Evolutionary conservation across 768 basidiomycete genomes (phyloP).

Genomic region (Psilocybe sp.): DNA sequence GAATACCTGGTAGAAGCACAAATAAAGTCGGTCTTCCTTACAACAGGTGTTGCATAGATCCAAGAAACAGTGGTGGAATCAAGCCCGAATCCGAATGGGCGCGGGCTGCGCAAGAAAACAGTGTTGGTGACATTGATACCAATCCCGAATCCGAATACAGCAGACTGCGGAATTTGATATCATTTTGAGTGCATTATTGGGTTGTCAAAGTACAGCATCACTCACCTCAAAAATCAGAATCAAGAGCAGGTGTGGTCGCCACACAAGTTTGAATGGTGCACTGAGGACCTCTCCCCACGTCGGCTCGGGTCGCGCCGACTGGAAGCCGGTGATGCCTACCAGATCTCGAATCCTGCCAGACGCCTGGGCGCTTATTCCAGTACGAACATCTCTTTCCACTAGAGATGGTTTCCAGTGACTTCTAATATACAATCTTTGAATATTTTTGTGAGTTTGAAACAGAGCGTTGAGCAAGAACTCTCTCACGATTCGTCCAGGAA

Average conservation of each 20-base stretch:
- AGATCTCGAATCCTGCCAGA: conserved; percentile 47
- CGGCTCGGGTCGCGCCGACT: conserved; percentile 52
- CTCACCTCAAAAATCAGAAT: conserved; percentile 51
- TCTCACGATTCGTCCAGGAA: conserved; percentile 64
- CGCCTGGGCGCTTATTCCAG: too few species aligned
- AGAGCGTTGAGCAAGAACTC: background rate
- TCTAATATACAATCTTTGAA: conserved; percentile 58
- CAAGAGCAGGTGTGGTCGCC: conserved; percentile 58
- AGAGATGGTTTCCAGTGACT: conserved; percentile 44
- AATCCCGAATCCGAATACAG: conserved; percentile 60
- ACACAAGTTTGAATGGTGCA: conserved; percentile 49
- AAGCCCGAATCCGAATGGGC: conserved; percentile 53
- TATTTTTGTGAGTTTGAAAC: background rate
- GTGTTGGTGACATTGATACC: conserved; percentile 67
- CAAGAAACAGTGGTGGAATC: conserved; percentile 47
- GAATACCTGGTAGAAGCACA: background rate
- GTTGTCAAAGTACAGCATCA: background rate
- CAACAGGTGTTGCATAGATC: conserved; percentile 54
- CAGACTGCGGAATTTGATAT: background rate
- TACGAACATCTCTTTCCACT: conserved; percentile 27
- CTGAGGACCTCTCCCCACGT: conserved; percentile 46
- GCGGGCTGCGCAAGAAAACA: conserved; percentile 56
- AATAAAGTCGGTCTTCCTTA: conserved; percentile 19
- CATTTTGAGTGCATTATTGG: background rate
- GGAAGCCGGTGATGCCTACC: conserved; percentile 58